phyloP scores from a whole-genome alignment of 169 alveolate genomes.

The Eimeria zaria region DNA sequence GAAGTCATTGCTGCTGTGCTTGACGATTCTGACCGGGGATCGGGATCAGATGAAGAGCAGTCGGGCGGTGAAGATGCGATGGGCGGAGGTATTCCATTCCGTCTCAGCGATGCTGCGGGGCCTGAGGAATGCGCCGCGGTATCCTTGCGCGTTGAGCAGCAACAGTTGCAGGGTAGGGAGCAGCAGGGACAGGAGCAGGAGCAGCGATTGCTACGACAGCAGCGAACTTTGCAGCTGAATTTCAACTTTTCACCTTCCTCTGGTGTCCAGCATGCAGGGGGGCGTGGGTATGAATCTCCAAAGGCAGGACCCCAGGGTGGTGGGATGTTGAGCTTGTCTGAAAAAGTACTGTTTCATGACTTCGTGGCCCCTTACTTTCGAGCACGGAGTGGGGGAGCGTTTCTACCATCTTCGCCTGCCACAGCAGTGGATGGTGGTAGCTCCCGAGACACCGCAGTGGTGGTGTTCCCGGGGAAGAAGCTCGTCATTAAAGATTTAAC shows the following conservation, averaged over 20 bases:
- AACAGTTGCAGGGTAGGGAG: neutral
- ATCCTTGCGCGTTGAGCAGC: neutral
- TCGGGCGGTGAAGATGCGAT: conserved; percentile 33
- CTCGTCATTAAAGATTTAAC: conserved; percentile 81
- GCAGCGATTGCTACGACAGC: conserved; percentile 20
- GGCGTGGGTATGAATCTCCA: conserved; percentile 5
- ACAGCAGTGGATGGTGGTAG: conserved; percentile 15
- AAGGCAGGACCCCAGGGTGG: neutral
- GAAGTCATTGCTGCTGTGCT: conserved; percentile 72
- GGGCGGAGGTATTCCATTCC: conserved; percentile 55
- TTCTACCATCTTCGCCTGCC: conserved; percentile 33
- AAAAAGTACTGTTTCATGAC: conserved; percentile 48
- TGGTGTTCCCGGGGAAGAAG: conserved; percentile 81
- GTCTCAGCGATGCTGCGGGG: conserved; percentile 42
- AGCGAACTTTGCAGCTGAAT: conserved; percentile 66
- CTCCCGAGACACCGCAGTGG: conserved; percentile 70
- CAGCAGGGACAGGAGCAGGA: conserved; percentile 26
- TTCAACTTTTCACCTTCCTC: conserved; percentile 33
- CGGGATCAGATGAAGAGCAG: conserved; percentile 12
- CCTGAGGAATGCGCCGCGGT: neutral
- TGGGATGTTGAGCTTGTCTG: conserved; percentile 6
- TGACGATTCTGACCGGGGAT: conserved; percentile 12
- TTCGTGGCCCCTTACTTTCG: conserved; percentile 80
- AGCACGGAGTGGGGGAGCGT: conserved; percentile 9
- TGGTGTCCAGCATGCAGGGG: neutral